These are phyloP conservation scores for Cylindrotheca closterium DNA, from an alignment of 108 stramenopile genomes.

Conservation along the genomic window DNA sequence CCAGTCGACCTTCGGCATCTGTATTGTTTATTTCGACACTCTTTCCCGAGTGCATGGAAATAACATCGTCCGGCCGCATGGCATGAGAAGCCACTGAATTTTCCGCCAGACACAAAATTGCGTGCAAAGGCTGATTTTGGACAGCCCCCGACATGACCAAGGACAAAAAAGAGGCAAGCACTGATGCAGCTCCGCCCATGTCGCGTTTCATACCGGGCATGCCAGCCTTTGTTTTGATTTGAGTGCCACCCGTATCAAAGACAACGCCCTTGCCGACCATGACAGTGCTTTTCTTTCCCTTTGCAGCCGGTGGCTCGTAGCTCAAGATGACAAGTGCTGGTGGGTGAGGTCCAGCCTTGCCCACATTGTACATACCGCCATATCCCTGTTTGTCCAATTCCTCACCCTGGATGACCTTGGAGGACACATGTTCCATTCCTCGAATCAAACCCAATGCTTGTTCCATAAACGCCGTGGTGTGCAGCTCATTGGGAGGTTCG, in stretches of 20 bases:
- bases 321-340: conserved; percentile 77
- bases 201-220: conserved; percentile 91
- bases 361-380: conserved; percentile 85
- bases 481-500: conserved; percentile 48
- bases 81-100: conserved; percentile 75
- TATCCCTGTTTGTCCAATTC: conserved; percentile 73
- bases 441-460: conserved; percentile 27
- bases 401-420: conserved; percentile 72
- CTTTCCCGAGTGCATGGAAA: conserved; percentile 78
- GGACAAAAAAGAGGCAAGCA: background rate
- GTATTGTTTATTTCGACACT: conserved; percentile 92
- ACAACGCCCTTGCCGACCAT: conserved; percentile 92
- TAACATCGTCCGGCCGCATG: conserved; percentile 83
- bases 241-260: conserved; percentile 83
- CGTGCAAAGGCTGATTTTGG: conserved; percentile 35
- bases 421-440: conserved; percentile 22
- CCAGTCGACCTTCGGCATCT: conserved; percentile 87
- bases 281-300: conserved; percentile 32
- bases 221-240: conserved; percentile 69
- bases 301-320: conserved; percentile 38
- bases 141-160: conserved; percentile 21
- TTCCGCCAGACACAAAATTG: conserved; percentile 80
- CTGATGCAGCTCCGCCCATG: conserved; percentile 19
- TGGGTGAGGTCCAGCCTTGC: conserved; percentile 72
- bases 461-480: conserved; percentile 44